Conservation (phyloP, 1,284 basidiomycete genomes). For the Naganishia sp. region DNA sequence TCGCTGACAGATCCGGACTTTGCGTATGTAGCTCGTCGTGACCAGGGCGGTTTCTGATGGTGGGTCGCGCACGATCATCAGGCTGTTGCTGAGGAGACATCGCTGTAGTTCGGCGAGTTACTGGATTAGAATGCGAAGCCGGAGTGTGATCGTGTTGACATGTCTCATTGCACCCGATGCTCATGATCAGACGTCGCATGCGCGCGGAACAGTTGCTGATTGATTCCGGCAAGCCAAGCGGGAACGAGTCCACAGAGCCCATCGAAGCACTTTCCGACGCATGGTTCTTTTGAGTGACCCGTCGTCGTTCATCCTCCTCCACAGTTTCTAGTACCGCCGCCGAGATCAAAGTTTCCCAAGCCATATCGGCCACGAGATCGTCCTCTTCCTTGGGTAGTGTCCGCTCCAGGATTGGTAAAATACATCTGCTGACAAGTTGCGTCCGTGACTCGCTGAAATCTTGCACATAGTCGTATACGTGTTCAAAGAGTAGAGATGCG, state of each 20-base stretch:
- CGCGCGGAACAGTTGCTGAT: slow-evolving; percentile 42
- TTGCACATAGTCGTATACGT: slow-evolving; percentile 54
- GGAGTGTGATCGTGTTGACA: slow-evolving; percentile 11
- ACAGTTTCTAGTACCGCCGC: slow-evolving; percentile 53
- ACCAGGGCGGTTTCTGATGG: slow-evolving; percentile 1
- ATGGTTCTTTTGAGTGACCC: slow-evolving; percentile 36
- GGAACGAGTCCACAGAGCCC: slow-evolving; percentile 7
- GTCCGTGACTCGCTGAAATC: slow-evolving; percentile 51
- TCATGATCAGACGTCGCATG: slow-evolving; percentile 41
- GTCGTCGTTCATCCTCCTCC: slow-evolving; percentile 49
- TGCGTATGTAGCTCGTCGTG: slow-evolving; percentile 1
- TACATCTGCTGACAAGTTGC: slow-evolving; percentile 51
- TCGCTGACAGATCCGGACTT: slow-evolving; percentile 13
- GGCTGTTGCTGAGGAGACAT: slow-evolving; percentile 6
- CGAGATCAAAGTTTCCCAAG: slow-evolving; percentile 49
- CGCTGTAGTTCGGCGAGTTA: slow-evolving; percentile 5
- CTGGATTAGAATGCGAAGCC: neutral
- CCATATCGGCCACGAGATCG: slow-evolving; percentile 46
- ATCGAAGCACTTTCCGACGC: neutral
- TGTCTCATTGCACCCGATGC: slow-evolving; percentile 42
- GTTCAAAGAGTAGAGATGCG: slow-evolving; percentile 50
- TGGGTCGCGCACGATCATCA: slow-evolving; percentile 26
- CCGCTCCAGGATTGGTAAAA: slow-evolving; percentile 55
- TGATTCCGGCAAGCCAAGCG: slow-evolving; percentile 3
- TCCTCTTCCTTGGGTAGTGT: slow-evolving; percentile 51